Base-by-base conservation (phyloP, 768 basidiomycete genomes). In the Leccinum olivaceopallidum region DNA sequence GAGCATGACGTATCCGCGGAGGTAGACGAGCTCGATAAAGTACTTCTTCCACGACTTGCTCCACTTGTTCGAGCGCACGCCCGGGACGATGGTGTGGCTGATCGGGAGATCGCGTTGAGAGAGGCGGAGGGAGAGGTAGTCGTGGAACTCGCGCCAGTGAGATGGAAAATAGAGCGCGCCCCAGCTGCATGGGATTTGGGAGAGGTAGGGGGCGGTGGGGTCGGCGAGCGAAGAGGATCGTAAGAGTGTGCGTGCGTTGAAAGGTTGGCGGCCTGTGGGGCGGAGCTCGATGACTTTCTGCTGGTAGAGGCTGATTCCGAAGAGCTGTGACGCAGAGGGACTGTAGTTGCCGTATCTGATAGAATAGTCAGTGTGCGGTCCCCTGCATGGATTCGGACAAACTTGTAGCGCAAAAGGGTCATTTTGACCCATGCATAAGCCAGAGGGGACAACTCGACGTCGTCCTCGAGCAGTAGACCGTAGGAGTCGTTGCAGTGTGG, bases 91-190 rank as follows among this genome's bases (percentile, higher is more conserved):
- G 48, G 76, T 62, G 49, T 68, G 68, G 24, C 76, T 76, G 58
- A 83, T 39, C 59, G 61, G 72, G 10, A 67, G 36, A 20, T 56
- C 48, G 20, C 49, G 61, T 58, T 84, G 82, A n/a, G 85, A 80
- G n/a, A 93, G 81, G 28, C 92, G 86, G n/a, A 81, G 69, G 42
- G 83, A 66, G 63, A 94, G 85, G 70, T 91, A 94, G 55, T 77
- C 75, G 74, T 95, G 91, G 72, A 94, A 95, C 71, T 91, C 90
- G 65, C 86, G 83, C 93, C 92, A 94, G 67, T 89, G 87, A 64
- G 91, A 83, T 12, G 94, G 92, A 69, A 95, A 95, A 77, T 94
- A 95, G 39, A 92, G 79, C 2, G 91, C 93, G 14, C 93, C 94
- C 93, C 92, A 95, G 74, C 90, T 92, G 73, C 93, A 94, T 0